Evolutionary conservation across 2,329 filamentous ascomycete species (phyloP).

Genomic region (Venturia oleaginea): DNA sequence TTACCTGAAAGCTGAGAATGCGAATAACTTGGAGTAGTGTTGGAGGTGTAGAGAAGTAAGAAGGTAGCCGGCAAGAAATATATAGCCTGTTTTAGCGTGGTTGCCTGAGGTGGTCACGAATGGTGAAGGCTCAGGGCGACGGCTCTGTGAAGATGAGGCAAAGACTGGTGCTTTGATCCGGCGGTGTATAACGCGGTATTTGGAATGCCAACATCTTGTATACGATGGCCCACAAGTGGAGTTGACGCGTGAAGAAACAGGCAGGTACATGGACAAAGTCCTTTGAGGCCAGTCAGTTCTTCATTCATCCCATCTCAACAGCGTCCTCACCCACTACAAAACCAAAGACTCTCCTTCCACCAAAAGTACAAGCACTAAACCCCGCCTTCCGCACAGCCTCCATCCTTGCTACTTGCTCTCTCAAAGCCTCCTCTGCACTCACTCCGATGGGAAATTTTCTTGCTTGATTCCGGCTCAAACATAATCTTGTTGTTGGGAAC

Average conservation of each 20-base stretch:
- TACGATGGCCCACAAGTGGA: too few species aligned
- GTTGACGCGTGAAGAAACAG: not conserved
- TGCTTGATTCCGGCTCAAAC: conserved; percentile 26
- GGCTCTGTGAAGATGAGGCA: not conserved
- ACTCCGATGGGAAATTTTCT: conserved; percentile 29
- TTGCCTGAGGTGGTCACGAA: not conserved
- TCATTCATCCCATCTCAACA: not conserved
- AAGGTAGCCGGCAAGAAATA: not conserved
- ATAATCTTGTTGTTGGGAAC: conserved; percentile 24
- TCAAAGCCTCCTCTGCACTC: conserved; percentile 29
- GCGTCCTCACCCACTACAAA: not conserved
- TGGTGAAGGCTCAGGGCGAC: not conserved
- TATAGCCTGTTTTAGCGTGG: not conserved
- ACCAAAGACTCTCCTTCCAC: not conserved
- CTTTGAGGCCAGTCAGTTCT: not conserved
- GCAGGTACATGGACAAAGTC: not conserved
- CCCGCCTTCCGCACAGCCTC: conserved; percentile 27
- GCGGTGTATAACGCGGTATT: not conserved
- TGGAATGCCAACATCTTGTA: too few species aligned
- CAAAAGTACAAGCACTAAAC: conserved; percentile 21
- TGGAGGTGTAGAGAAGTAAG: not conserved
- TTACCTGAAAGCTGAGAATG: too few species aligned
- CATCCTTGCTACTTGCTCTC: conserved; percentile 27
- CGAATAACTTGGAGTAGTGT: not conserved
- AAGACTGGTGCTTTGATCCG: not conserved